Conservation (phyloP, 129 eudicot species). For the Mikania micrantha region DNA sequence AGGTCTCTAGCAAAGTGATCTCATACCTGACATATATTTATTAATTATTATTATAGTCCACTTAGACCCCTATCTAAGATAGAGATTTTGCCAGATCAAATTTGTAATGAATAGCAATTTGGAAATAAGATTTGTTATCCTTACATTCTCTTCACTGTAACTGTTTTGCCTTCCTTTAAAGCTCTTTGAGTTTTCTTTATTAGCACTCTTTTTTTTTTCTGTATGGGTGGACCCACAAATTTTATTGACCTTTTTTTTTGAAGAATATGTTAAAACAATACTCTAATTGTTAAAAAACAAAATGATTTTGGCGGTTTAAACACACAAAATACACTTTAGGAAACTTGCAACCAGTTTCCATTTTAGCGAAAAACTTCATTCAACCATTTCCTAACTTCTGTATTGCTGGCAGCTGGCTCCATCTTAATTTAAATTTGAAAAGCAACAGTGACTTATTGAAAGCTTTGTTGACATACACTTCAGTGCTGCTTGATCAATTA, state of each 20-base stretch:
- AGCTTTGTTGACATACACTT: neutral
- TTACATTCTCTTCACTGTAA: too few species aligned
- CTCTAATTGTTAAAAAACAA: too few species aligned
- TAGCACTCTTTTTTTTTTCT: neutral
- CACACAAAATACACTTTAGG: too few species aligned
- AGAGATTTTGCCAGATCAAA: neutral
- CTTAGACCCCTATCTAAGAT: neutral
- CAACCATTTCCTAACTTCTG: neutral
- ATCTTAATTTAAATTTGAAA: neutral
- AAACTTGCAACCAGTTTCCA: neutral
- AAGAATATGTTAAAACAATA: too few species aligned
- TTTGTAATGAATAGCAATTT: neutral
- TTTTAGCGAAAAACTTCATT: neutral
- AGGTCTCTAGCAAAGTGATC: neutral
- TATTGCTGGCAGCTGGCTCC: neutral
- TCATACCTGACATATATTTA: too few species aligned
- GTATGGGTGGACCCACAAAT: neutral
- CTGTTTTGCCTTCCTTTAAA: neutral
- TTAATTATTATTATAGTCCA: neutral
- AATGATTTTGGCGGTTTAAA: too few species aligned
- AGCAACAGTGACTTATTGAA: neutral
- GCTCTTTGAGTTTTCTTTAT: neutral
- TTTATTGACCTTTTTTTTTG: too few species aligned
- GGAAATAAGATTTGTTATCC: neutral
- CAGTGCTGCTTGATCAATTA: neutral